Evolutionary conservation across 2,329 filamentous ascomycete genomes (phyloP).

Genomic region (Hawksworthiomyces lignivorus): DNA sequence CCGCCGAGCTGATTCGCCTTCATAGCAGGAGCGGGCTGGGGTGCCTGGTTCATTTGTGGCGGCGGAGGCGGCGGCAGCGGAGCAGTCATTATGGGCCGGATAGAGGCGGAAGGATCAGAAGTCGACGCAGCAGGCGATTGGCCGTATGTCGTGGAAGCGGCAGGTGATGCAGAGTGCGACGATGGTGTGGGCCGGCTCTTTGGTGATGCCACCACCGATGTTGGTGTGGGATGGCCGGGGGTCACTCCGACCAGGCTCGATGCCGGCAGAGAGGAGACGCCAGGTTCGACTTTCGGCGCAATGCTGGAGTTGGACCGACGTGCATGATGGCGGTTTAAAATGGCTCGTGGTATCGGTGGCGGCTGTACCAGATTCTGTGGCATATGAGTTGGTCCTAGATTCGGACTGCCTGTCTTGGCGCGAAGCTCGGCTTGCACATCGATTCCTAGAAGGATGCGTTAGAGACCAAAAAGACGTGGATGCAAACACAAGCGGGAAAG

Average conservation of each 20-base stretch:
- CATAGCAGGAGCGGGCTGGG: constrained; percentile 20
- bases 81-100: constrained; percentile 30
- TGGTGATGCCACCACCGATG: constrained; percentile 54
- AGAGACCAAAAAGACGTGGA: constrained; percentile 5
- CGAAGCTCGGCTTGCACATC: constrained; percentile 95
- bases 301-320: constrained; percentile 67
- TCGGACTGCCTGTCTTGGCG: constrained; percentile 83
- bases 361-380: constrained; percentile 62
- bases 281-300: constrained; percentile 63
- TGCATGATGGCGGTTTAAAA: constrained; percentile 70
- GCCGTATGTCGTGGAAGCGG: constrained; percentile 38
- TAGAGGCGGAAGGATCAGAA: constrained; percentile 35
- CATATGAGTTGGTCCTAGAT: constrained; percentile 62
- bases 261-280: constrained; percentile 36
- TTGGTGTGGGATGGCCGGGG: constrained; percentile 16
- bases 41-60: constrained; percentile 7
- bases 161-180: constrained; percentile 60
- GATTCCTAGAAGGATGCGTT: constrained; percentile 54
- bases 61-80: constrained; percentile 17
- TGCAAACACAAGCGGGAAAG: not conserved
- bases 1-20: constrained; percentile 26
- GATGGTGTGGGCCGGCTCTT: constrained; percentile 75
- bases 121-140: constrained; percentile 32
- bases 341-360: constrained; percentile 70
- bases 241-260: constrained; percentile 22